Evolutionary conservation across 352 stramenopile genomes (phyloP).

Genomic region (Blastocystis sp.): DNA sequence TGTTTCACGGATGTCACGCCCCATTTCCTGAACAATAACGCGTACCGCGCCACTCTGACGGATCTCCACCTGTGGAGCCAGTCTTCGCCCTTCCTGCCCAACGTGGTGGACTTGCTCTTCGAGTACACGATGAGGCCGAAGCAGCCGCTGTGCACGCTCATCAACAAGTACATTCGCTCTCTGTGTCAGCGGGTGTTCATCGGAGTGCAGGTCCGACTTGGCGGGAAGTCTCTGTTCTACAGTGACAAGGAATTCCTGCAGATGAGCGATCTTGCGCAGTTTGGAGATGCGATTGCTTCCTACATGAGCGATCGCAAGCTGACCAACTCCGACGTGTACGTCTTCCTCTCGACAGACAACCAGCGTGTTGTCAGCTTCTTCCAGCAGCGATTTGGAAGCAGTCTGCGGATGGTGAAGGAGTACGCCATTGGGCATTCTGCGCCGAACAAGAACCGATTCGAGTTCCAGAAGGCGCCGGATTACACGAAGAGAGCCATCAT

Average conservation of each 20-base stretch:
- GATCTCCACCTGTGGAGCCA: background rate
- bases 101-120: constrained; percentile 14
- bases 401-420: constrained; percentile 4
- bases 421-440: constrained; percentile 54
- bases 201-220: constrained; percentile 52
- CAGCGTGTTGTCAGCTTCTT: constrained; percentile 5
- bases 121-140: constrained; percentile 37
- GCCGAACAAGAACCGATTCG: constrained; percentile 1
- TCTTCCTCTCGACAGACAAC: constrained; percentile 60
- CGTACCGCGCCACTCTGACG: background rate
- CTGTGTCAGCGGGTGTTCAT: constrained; percentile 12
- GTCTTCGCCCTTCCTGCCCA: background rate
- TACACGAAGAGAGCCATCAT: constrained; percentile 34
- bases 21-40: constrained; percentile 35
- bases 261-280: constrained; percentile 27
- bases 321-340: background rate
- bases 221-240: background rate
- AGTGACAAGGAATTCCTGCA: constrained; percentile 43
- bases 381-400: background rate
- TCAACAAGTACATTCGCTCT: background rate
- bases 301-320: background rate
- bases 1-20: constrained; percentile 54
- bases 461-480: background rate
- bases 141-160: constrained; percentile 14
- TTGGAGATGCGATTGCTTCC: background rate